Evolutionary conservation across 1,284 basidiomycete genomes (phyloP), one percentile per base, ranked within the genome.

Genomic region (Megacollybia platyphylla): DNA sequence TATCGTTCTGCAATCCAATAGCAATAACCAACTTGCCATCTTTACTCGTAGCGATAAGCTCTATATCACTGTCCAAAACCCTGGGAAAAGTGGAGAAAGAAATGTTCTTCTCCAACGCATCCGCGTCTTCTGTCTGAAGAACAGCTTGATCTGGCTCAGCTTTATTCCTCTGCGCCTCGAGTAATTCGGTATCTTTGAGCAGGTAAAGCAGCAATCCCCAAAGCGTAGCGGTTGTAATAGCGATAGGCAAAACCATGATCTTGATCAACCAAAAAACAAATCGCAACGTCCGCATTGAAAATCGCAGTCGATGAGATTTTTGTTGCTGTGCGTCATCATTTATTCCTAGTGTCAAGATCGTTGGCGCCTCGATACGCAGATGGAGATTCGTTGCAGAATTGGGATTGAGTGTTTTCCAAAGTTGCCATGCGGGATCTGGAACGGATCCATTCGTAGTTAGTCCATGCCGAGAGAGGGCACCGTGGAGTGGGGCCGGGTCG

Each of bases 321-420:
- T 57, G 57, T 32, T 40, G 8, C 49, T 49, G 37, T 40, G 41
- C 40, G 20, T 27, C 40, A 26, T 38, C 41, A 2, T 67, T 61
- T 9, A 70, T 67, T 40, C 67, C 67, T 42, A 91, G 70, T 9
- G 86, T 76, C 24, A 94, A 63, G 44, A 91, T 74, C 2, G 78
- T 77, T 5, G 90, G 88, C 7, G 78, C 71, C 51, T 93, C 84
- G 41, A 94, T 69, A 47, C 82, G 73, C 41, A 97, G 58, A 53
- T 89, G 83, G n/a, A 94, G 68, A 5, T 85, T 66, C 1, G 71
- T 58, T 42, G 79, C 71, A 43, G 80, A 76, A 1, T 62, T 58
- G 1, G 89, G 87, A 54, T 93, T 94, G 35, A 96, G 62, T 1
- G 76, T 65, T 42, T 79, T 78, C 92, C 92, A 97, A 29, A 92